phyloP scores from a whole-genome alignment of 106 monocot genomes.

The Acanthochlamys bracteata region DNA sequence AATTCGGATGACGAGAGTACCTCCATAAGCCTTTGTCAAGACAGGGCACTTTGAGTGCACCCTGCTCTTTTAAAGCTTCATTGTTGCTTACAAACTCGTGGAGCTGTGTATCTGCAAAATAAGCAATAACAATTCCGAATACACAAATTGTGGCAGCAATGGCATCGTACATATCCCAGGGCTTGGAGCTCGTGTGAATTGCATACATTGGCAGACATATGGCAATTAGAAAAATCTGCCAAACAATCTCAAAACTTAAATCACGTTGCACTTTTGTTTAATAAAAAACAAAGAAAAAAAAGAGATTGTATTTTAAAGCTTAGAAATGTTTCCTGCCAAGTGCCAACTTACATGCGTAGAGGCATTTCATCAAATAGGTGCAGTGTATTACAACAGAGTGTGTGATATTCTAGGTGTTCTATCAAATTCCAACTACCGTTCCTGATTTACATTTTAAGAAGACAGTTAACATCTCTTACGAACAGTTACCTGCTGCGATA shows the following conservation, averaged over 20 bases:
- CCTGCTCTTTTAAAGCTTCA: constrained; percentile 31
- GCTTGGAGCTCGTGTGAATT: constrained; percentile 49
- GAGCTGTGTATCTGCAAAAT: constrained; percentile 88
- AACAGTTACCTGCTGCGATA: constrained; percentile 94
- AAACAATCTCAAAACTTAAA: no score
- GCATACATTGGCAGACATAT: constrained; percentile 90
- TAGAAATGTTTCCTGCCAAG: no score
- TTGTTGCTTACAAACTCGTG: constrained; percentile 53
- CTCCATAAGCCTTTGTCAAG: constrained; percentile 81
- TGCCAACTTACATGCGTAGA: no score
- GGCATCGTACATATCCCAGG: constrained; percentile 50
- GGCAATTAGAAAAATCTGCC: constrained; percentile 75
- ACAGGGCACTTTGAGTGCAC: constrained; percentile 30
- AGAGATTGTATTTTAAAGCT: no score
- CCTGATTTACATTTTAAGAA: no score
- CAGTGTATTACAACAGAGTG: neutral
- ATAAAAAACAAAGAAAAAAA: no score
- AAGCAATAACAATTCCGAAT: constrained; percentile 54
- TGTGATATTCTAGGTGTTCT: no score
- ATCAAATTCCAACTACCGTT: no score
- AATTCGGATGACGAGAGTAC: constrained; percentile 93
- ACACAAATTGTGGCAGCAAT: constrained; percentile 44
- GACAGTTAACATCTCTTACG: no score
- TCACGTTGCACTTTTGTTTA: no score
- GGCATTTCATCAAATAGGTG: constrained; percentile 1